These are phyloP conservation scores for Starmera dryadoides DNA, from an alignment of 805 yeast species.

Conservation along the genomic window DNA sequence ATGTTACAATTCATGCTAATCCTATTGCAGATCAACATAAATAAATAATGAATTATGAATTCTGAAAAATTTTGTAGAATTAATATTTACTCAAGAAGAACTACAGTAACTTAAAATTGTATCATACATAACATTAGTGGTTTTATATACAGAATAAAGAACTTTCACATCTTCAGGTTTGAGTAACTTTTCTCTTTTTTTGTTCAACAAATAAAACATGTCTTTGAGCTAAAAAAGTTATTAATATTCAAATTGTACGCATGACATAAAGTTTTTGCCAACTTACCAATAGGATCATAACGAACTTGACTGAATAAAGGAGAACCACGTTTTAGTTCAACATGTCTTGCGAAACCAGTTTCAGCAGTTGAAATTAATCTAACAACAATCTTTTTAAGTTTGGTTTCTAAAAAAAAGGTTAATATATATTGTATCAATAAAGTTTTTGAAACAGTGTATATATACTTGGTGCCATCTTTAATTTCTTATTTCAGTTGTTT, in stretches of 20 bases:
- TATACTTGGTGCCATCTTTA: not conserved
- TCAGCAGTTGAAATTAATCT: conserved; percentile 84
- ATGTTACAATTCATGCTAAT: conserved; percentile 34
- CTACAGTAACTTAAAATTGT: too few relatives aligned
- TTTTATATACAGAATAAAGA: not conserved
- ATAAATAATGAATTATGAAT: too few relatives aligned
- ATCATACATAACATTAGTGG: not conserved
- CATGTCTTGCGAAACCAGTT: conserved; percentile 81
- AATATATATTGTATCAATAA: too few relatives aligned
- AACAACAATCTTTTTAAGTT: conserved; percentile 74
- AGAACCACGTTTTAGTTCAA: conserved; percentile 75
- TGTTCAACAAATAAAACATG: conserved; percentile 88
- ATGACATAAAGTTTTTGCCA: not conserved
- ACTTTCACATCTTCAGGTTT: conserved; percentile 8
- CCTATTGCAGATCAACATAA: conserved; percentile 26
- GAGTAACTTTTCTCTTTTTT: conserved; percentile 70
- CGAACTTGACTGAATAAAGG: conserved; percentile 74
- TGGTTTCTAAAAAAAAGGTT: conserved; percentile 36
- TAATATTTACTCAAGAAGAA: too few relatives aligned
- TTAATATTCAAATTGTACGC: conserved; percentile 18
- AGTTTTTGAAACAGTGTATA: not conserved
- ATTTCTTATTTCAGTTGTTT: not conserved
- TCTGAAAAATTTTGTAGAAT: not conserved
- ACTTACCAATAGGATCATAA: conserved; percentile 65
- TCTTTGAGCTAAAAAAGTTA: conserved; percentile 50